Percentiles rank a stretch among this genome's conserved stretches.
Conservation (phyloP, 2,329 filamentous ascomycete genomes). For the Microdochium nivale region DNA sequence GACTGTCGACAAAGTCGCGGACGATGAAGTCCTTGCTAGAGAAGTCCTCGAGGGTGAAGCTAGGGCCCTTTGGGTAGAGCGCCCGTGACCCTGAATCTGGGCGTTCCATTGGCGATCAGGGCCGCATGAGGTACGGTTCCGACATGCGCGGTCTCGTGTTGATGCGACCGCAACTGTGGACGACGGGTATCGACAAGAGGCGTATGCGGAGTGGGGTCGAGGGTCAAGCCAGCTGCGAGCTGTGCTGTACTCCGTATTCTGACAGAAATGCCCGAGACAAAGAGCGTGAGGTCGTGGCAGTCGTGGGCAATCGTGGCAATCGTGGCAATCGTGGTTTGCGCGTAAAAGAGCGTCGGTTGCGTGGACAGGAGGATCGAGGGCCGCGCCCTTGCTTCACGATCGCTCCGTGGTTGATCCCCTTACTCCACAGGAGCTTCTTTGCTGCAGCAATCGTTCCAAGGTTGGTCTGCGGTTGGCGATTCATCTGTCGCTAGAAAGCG, state of each 20-base stretch:
- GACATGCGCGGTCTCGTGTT: not conserved
- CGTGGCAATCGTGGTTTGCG: too few species aligned
- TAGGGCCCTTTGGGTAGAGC: conserved; percentile 70
- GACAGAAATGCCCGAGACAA: too few species aligned
- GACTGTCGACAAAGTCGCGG: conserved; percentile 90
- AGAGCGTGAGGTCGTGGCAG: too few species aligned
- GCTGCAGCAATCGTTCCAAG: not conserved
- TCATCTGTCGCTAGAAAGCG: too few species aligned
- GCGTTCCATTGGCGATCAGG: conserved; percentile 28
- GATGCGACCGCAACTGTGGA: not conserved
- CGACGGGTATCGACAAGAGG: too few species aligned
- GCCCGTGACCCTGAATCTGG: conserved; percentile 45
- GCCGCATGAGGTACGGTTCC: not conserved
- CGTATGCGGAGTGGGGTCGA: too few species aligned
- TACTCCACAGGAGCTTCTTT: not conserved
- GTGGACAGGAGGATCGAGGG: not conserved
- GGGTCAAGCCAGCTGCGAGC: too few species aligned
- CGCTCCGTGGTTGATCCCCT: not conserved
- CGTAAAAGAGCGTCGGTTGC: too few species aligned
- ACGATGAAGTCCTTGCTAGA: conserved; percentile 92
- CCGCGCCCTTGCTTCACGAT: not conserved
- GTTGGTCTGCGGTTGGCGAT: not conserved
- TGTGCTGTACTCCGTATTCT: too few species aligned
- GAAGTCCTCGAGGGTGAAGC: conserved; percentile 82
- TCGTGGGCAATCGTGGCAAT: too few species aligned